Percentiles rank a stretch among this genome's conserved stretches.
These are phyloP conservation scores for Naganishia kalamii DNA, from an alignment of 768 basidiomycete genomes.

Conservation along the genomic window DNA sequence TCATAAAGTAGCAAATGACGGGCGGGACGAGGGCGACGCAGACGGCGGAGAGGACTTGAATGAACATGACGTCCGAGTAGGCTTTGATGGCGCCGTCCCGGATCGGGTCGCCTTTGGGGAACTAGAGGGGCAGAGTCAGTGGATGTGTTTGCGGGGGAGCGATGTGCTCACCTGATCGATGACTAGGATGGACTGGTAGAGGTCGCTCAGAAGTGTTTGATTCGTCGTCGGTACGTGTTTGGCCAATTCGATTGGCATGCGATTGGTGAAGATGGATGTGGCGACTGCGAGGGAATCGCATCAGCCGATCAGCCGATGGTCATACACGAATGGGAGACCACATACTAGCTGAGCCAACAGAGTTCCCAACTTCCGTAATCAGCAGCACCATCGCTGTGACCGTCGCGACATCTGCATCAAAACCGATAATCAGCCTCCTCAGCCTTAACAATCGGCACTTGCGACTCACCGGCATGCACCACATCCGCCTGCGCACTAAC, in stretches of 20 bases:
- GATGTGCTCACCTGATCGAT: neutral
- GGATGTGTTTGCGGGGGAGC: neutral
- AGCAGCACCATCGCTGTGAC: slow-evolving; percentile 64
- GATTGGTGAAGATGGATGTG: slow-evolving; percentile 61
- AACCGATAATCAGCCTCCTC: slow-evolving; percentile 22
- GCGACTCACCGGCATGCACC: slow-evolving; percentile 47
- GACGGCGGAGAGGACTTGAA: slow-evolving; percentile 50
- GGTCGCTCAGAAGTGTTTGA: slow-evolving; percentile 25
- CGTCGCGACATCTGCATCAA: slow-evolving; percentile 55
- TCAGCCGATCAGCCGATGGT: neutral
- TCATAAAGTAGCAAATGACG: slow-evolving; percentile 56
- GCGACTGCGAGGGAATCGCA: slow-evolving; percentile 40
- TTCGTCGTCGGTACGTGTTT: slow-evolving; percentile 53
- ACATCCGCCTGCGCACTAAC: slow-evolving; percentile 64
- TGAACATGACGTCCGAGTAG: slow-evolving; percentile 49
- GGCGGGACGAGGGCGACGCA: slow-evolving; percentile 57
- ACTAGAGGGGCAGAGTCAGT: slow-evolving; percentile 35
- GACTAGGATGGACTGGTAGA: slow-evolving; percentile 17
- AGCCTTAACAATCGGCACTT: slow-evolving; percentile 21
- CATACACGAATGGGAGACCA: neutral
- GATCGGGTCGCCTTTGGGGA: slow-evolving; percentile 53
- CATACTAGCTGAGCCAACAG: slow-evolving; percentile 62
- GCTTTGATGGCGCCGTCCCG: slow-evolving; percentile 59
- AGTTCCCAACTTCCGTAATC: slow-evolving; percentile 63
- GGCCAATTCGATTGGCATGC: slow-evolving; percentile 61